These are phyloP conservation scores for Waitea zeae DNA, from an alignment of 1,284 basidiomycete species.

Conservation along the genomic window DNA sequence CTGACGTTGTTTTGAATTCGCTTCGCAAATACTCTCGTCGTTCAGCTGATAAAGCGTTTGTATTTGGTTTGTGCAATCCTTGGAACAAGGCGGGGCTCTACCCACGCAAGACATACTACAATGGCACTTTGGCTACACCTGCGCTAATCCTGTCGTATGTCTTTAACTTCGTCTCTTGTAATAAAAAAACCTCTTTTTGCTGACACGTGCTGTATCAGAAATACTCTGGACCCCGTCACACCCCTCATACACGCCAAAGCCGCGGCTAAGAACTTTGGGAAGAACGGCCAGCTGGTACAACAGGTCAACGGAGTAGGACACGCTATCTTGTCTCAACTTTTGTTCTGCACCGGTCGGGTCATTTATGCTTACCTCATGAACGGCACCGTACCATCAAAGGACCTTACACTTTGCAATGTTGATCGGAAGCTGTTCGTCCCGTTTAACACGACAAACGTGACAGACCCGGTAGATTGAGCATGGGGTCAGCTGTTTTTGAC, in stretches of 20 bases:
- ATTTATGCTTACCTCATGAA: neutral
- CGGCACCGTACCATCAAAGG: neutral
- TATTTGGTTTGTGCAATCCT: neutral
- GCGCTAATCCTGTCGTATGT: neutral
- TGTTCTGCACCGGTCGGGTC: neutral
- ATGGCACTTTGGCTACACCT: neutral
- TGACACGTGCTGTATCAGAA: too few relatives aligned
- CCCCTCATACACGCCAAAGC: neutral
- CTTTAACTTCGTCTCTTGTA: too few relatives aligned
- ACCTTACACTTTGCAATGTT: neutral
- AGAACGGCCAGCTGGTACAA: neutral
- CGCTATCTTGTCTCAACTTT: neutral
- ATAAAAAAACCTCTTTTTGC: too few relatives aligned
- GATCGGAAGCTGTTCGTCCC: neutral
- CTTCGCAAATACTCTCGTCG: neutral
- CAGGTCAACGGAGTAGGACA: neutral
- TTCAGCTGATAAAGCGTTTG: neutral
- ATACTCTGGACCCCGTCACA: neutral
- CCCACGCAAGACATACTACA: neutral
- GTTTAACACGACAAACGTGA: too few relatives aligned
- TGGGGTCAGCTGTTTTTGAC: too few relatives aligned
- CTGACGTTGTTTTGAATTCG: neutral
- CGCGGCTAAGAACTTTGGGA: neutral
- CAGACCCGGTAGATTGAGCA: too few relatives aligned
- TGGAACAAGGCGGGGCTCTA: neutral